Percentiles rank a stretch among this genome's conserved stretches.
Evolutionary conservation across 306 rosid species (phyloP).

Genomic region (Acacia acuminata): DNA sequence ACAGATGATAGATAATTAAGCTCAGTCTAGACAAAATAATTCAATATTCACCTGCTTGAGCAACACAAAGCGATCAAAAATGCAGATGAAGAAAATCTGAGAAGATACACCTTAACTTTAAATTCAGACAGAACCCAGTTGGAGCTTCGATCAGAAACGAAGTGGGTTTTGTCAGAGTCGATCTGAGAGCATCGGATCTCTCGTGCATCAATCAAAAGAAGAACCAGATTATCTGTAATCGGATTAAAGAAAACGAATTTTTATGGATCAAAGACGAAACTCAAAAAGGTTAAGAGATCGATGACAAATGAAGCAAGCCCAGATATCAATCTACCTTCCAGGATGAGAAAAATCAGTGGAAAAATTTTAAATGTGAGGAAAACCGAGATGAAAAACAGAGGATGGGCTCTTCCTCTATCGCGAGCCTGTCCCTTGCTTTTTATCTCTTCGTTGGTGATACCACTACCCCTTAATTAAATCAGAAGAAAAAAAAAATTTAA

Average conservation of each 20-base stretch:
- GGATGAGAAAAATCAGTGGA: slow-evolving; percentile 40
- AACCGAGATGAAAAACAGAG: slow-evolving; percentile 67
- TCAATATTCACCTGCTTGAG: slow-evolving; percentile 29
- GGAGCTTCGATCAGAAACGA: slow-evolving; percentile 49
- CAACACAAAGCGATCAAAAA: slow-evolving; percentile 43
- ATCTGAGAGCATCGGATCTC: slow-evolving; percentile 72
- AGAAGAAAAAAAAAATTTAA: slow-evolving; percentile 42
- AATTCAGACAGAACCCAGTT: slow-evolving; percentile 63
- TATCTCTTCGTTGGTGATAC: slow-evolving; percentile 57
- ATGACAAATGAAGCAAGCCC: not conserved
- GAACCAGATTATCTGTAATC: slow-evolving; percentile 32
- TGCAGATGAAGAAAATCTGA: slow-evolving; percentile 47
- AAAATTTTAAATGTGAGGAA: slow-evolving; percentile 26
- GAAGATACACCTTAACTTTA: slow-evolving; percentile 49
- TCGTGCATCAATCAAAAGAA: slow-evolving; percentile 51
- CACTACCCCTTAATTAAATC: slow-evolving; percentile 52
- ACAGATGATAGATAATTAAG: slow-evolving; percentile 23
- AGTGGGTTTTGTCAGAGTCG: slow-evolving; percentile 53
- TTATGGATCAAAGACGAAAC: slow-evolving; percentile 50
- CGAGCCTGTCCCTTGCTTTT: slow-evolving; percentile 29
- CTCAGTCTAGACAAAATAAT: slow-evolving; percentile 17
- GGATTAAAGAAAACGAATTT: not conserved
- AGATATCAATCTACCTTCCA: slow-evolving; percentile 41
- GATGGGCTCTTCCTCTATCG: slow-evolving; percentile 59
- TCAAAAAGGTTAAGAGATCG: slow-evolving; percentile 31